phyloP scores from a whole-genome alignment of 2,329 filamentous ascomycete species.

The Cadophora sp. region DNA sequence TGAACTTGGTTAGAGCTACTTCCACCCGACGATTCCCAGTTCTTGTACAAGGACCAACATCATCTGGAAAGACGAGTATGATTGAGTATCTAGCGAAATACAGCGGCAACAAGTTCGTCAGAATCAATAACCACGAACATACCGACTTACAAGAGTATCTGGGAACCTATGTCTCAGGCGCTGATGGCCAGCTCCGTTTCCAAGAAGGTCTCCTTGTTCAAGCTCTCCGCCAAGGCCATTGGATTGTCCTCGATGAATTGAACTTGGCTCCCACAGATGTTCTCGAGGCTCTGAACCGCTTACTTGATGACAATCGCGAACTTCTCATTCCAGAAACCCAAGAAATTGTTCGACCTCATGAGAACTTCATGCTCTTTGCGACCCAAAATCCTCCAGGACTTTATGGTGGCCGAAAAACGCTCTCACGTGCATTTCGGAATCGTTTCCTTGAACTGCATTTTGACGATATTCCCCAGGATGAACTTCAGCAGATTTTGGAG shows the following conservation, averaged over 20 bases:
- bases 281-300: conserved; percentile 90
- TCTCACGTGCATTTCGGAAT: conserved; percentile 95
- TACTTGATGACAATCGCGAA: conserved; percentile 96
- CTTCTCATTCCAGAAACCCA: conserved; percentile 96
- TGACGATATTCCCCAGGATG: conserved; percentile 95
- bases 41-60: conserved; percentile 94
- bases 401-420: conserved; percentile 91
- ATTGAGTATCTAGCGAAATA: conserved; percentile 97
- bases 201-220: conserved; percentile 94
- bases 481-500: conserved; percentile 90
- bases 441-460: conserved; percentile 97
- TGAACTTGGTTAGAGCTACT: conserved; percentile 92
- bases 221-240: conserved; percentile 90
- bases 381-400: conserved; percentile 96
- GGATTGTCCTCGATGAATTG: conserved; percentile 97
- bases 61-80: conserved; percentile 98
- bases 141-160: conserved; percentile 98
- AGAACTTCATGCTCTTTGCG: conserved; percentile 97
- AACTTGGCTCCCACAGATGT: conserved; percentile 98
- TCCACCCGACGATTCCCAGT: conserved; percentile 93
- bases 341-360: conserved; percentile 88
- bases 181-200: conserved; percentile 85
- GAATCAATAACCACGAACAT: conserved; percentile 99
- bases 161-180: conserved; percentile 87
- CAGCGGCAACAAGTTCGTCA: conserved; percentile 94